phyloP scores from a whole-genome alignment of 345 rosid genomes.

The Durio zibethinus region DNA sequence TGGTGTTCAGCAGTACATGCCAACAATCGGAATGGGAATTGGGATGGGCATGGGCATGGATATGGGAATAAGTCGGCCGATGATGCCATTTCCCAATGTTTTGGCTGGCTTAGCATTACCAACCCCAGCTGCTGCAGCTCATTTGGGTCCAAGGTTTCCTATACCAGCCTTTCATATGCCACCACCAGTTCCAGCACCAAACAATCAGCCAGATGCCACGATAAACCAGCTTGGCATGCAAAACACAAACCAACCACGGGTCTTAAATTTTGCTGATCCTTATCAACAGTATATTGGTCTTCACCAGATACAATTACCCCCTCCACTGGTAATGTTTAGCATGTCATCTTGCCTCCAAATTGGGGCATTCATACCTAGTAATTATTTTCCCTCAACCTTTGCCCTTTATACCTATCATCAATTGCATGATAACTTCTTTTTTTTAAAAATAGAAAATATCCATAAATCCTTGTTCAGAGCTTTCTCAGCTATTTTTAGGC shows the following conservation, averaged over 20 bases:
- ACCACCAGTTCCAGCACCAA: slow-evolving; percentile 38
- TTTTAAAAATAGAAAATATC: background rate
- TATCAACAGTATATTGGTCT: slow-evolving; percentile 61
- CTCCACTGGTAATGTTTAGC: slow-evolving; percentile 43
- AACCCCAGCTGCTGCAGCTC: slow-evolving; percentile 49
- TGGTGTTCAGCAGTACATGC: slow-evolving; percentile 56
- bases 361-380: background rate
- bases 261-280: slow-evolving; percentile 53
- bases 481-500: too few species aligned
- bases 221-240: too few species aligned
- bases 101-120: slow-evolving; percentile 54
- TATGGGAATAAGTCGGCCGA: slow-evolving; percentile 53
- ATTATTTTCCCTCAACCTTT: background rate
- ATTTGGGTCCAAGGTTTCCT: slow-evolving; percentile 55
- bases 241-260: slow-evolving; percentile 36
- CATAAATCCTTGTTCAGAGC: background rate
- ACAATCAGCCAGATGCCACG: too few species aligned
- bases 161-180: slow-evolving; percentile 58
- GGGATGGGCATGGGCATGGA: slow-evolving; percentile 55
- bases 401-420: background rate
- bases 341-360: background rate
- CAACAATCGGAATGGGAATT: slow-evolving; percentile 66
- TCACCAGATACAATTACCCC: slow-evolving; percentile 53
- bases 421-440: background rate
- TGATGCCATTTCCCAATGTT: slow-evolving; percentile 76